A percentile compares a stretch with the other conserved stretches of the same genome.
Conservation (phyloP, 169 alveolate species). For the Plasmodium gonderi region DNA sequence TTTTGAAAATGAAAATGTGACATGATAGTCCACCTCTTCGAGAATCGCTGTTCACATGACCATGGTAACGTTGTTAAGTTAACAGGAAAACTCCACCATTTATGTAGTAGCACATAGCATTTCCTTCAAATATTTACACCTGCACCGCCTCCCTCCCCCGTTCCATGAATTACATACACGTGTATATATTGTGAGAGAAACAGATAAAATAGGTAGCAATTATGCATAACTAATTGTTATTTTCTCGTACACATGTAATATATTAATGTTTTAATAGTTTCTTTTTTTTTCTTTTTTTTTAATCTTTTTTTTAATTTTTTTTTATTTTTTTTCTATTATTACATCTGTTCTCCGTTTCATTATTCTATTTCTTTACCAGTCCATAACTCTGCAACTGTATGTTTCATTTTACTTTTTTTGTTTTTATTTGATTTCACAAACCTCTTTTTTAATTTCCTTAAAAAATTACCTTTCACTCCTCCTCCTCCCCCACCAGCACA, state of each 20-base stretch:
- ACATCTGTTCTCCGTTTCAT: background rate
- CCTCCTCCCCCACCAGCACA: background rate
- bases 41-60: background rate
- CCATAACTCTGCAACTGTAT: no score
- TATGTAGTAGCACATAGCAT: background rate
- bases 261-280: background rate
- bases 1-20: background rate
- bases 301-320: no score
- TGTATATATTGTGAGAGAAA: background rate
- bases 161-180: no score
- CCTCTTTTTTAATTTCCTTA: background rate
- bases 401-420: conserved; percentile 1
- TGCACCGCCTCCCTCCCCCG: no score
- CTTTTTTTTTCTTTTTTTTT: background rate
- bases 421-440: background rate
- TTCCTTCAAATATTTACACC: background rate
- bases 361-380: conserved; percentile 6
- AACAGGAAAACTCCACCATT: background rate
- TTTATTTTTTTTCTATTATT: no score
- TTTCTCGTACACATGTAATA: background rate
- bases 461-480: background rate
- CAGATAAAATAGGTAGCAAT: background rate
- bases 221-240: background rate
- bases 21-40: background rate
- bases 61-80: background rate